Base-by-base conservation (phyloP, 2,329 filamentous ascomycete genomes). In the Tolypocladium album region DNA sequence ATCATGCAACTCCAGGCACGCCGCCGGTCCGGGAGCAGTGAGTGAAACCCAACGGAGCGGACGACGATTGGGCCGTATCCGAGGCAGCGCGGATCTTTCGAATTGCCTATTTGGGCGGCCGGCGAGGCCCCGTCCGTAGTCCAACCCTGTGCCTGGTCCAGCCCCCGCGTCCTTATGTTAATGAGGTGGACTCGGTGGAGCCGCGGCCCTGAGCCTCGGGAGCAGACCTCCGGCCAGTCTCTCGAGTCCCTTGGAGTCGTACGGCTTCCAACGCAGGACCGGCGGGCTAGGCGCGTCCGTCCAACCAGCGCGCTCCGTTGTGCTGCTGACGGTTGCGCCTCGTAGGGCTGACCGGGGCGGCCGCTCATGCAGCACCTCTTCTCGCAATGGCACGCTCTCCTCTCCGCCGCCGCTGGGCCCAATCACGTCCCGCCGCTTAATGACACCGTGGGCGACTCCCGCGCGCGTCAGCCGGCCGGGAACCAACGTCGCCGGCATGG, bases 341-440 rank as follows among this genome's bases (percentile, higher is more conserved):
- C 53, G 59, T 61, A 61, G 59, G 59, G 59, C 59, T 61, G 59
- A 61, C 59, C 56, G 59, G 59, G 56, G 56, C 38, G 38, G 4
- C 56, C 43, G 53, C 24, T 27, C 55, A 11, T 57, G 39, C 55
- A 43, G 39, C 43, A 31, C 24, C 36, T 34, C 27, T n/a, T 22
- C 27, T 36, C 57, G 39, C 36, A 3, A 24, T 31, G 17, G 40
- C 43, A 15, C 34, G 20, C 0, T 20, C 12, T 13, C 34, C 36
- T 22, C 40, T 20, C 13, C 43, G 43, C 43, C 24, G 24, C 47
- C 27, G 2, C 17, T 3, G 20, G 50, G 20, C 50, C 50, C 31
- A 55, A 55, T 55, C 50, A 22, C 31, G 4, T 11, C 13, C 20
- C 31, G 9, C 9, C 31, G 9, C 11, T 31, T 31, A 2, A n/a